Base-by-base conservation (phyloP, 352 stramenopile genomes). In the Phytophthora pini region DNA sequence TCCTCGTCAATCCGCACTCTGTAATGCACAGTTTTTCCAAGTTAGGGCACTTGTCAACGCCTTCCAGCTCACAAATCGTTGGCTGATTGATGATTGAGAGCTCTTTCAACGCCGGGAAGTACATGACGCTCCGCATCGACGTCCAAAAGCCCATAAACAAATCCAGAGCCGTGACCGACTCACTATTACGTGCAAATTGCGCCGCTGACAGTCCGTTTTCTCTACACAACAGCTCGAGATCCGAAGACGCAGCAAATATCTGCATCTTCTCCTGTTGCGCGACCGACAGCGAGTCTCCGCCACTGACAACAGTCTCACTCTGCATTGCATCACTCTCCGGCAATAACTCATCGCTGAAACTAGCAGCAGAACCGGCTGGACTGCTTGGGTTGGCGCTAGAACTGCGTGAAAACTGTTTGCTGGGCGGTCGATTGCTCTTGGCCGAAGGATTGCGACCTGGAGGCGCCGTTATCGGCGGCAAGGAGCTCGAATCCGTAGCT, bases 61-160 rank as follows among this genome's bases (percentile, higher is more conserved):
- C 87, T 68, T 92, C 80, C 5, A 93, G 69, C 12, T 52, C 57
- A 10, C 63, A 63, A 15, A 95, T 79, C 1, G 73, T 93, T 11
- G 84, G 84, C 31, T 93, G 84, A 52, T 89, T 89, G 49, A 91
- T 72, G 46, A 95, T 90, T 24, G 81, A 86, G 2, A 95, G 71
- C 57, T 94, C 82, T 22, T 70, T 57, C 1, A 95, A 60, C 5
- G 65, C 75, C 2, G 77, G 62, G 39, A 94, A 95, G 56, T 90
- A 76, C 67, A 77, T 66, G 27, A 92, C 76, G 40, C 73, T 80
- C 50, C 76, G 72, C 85, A 95, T 93, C 13, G 70, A 88, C 22
- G 57, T 36, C 84, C 86, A 94, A 43, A 92, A 93, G 13, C 86
- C 86, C 5, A 94, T 65, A 70, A 94, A 94, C 79, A 89, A 83